A percentile compares a stretch with the other conserved stretches of the same genome.
Conservation (phyloP, 768 basidiomycete species). For the Hirschioporus abietinus region DNA sequence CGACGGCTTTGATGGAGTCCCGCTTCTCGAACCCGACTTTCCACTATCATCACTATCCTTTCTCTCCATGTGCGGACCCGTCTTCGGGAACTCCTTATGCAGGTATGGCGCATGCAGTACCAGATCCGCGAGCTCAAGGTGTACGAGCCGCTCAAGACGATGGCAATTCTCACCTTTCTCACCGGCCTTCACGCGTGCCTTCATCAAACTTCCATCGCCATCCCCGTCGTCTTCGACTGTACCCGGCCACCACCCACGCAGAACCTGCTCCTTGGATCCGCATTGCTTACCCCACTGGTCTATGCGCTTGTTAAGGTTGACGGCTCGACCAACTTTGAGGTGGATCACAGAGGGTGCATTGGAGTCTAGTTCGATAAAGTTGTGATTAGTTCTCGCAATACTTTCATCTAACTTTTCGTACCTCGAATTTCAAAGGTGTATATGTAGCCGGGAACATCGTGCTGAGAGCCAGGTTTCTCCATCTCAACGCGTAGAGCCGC, state of each 20-base stretch:
- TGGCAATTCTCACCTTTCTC: slow-evolving; percentile 62
- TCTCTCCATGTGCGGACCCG: slow-evolving; percentile 26
- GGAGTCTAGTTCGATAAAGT: slow-evolving; percentile 23
- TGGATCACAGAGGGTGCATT: slow-evolving; percentile 38
- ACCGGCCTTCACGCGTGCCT: slow-evolving; percentile 59
- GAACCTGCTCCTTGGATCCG: slow-evolving; percentile 65
- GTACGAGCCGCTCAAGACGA: slow-evolving; percentile 72
- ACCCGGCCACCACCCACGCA: slow-evolving; percentile 72
- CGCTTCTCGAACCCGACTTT: slow-evolving; percentile 6
- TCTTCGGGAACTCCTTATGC: slow-evolving; percentile 38
- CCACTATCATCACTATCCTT: slow-evolving; percentile 8
- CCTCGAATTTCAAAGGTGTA: slow-evolving; percentile 79
- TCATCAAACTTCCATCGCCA: slow-evolving; percentile 46
- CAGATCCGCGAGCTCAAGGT: slow-evolving; percentile 74
- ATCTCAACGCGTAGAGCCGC: slow-evolving; percentile 49
- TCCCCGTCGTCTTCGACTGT: slow-evolving; percentile 36
- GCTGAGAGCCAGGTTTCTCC: slow-evolving; percentile 42
- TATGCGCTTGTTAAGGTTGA: slow-evolving; percentile 66
- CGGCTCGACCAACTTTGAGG: slow-evolving; percentile 76
- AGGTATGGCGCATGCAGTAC: slow-evolving; percentile 55
- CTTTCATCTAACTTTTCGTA: slow-evolving; percentile 20
- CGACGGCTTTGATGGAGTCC: slow-evolving; percentile 4
- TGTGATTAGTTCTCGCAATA: not conserved
- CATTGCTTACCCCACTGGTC: slow-evolving; percentile 83
- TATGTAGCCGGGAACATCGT: slow-evolving; percentile 71